phyloP scores from a whole-genome alignment of 2,329 filamentous ascomycete genomes.

The Pseudogymnoascus sp. region DNA sequence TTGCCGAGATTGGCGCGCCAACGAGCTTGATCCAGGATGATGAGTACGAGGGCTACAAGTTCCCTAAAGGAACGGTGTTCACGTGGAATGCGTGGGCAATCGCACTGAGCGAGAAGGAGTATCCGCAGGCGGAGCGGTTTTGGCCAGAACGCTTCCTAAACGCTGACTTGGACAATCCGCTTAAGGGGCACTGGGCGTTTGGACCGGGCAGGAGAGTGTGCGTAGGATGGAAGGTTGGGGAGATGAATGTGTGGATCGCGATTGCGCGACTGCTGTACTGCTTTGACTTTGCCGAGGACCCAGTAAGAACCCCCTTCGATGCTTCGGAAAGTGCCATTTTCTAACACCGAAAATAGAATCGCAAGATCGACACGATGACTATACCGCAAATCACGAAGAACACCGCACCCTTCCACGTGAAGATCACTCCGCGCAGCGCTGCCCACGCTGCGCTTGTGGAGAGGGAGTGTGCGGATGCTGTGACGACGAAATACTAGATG shows the following conservation, averaged over 20 bases:
- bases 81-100: conserved; percentile 34
- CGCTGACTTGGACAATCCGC: conserved; percentile 27
- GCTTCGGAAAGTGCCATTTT: too few relatives aligned
- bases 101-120: conserved; percentile 36
- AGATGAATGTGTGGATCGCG: conserved; percentile 26
- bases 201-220: conserved; percentile 30
- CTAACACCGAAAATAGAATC: too few relatives aligned
- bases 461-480: conserved; percentile 8
- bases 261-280: conserved; percentile 20
- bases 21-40: conserved; percentile 35
- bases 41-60: conserved; percentile 37
- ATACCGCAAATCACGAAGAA: conserved; percentile 6
- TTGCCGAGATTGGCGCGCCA: conserved; percentile 29
- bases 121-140: conserved; percentile 38
- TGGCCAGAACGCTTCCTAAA: conserved; percentile 41
- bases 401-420: conserved; percentile 13
- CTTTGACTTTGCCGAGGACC: conserved; percentile 12
- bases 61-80: conserved; percentile 37
- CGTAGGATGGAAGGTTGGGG: conserved; percentile 28
- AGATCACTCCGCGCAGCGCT: conserved; percentile 15
- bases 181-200: conserved; percentile 29
- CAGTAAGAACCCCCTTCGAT: neutral
- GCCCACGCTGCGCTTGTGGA: conserved; percentile 15
- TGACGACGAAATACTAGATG: conserved; percentile 9
- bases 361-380: too few relatives aligned